These are phyloP conservation scores for Micractinium sp. DNA, from an alignment of 139 green algal genomes.

Conservation along the genomic window DNA sequence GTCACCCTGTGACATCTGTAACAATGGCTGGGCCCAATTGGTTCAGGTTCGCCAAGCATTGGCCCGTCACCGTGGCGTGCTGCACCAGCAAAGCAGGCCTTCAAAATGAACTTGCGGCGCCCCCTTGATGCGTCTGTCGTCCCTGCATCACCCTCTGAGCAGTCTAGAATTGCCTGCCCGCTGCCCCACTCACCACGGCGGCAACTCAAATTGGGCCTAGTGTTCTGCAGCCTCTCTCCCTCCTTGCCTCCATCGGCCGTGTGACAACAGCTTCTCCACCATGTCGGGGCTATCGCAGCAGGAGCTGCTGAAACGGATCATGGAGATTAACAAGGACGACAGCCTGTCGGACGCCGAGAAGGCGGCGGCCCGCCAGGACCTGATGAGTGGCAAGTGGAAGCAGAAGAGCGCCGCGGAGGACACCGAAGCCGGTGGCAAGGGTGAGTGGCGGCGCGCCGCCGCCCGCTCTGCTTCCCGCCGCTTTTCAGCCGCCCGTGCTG, in stretches of 20 bases:
- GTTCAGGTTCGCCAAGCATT: no score
- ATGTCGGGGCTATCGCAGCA: slow-evolving; percentile 32
- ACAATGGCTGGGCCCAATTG: no score
- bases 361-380: slow-evolving; percentile 72
- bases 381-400: slow-evolving; percentile 75
- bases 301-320: slow-evolving; percentile 64
- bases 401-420: neutral
- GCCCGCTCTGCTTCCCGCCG: neutral
- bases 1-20: no score
- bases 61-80: no score
- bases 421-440: slow-evolving; percentile 1
- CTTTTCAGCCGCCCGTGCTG: neutral
- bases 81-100: no score
- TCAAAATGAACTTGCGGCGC: no score
- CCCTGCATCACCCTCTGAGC: no score
- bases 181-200: neutral
- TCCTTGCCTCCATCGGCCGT: neutral
- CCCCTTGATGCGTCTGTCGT: no score
- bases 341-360: slow-evolving; percentile 86
- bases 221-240: no score
- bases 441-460: neutral
- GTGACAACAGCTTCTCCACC: neutral
- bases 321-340: slow-evolving; percentile 77
- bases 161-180: no score
- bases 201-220: neutral